Conservation (phyloP, 2,329 filamentous ascomycete genomes). For the Bimuria novae-zelandiae region DNA sequence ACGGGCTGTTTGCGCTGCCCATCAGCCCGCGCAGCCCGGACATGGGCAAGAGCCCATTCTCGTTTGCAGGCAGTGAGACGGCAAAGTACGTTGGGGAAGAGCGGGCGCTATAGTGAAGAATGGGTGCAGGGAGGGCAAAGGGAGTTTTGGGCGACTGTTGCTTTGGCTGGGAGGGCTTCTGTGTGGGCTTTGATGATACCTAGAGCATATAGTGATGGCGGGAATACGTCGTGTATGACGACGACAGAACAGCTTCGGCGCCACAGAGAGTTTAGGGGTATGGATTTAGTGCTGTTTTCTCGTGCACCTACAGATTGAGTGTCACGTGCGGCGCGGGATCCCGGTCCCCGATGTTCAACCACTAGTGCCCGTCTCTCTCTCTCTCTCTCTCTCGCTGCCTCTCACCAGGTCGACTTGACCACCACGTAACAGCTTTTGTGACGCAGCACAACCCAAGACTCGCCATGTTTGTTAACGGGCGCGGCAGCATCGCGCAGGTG, state of each 20-base stretch:
- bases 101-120: conserved; percentile 30
- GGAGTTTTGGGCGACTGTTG: conserved; percentile 18
- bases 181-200: conserved; percentile 28
- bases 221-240: conserved; percentile 4
- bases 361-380: neutral
- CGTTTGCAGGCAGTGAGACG: conserved; percentile 51
- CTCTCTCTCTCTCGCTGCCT: neutral
- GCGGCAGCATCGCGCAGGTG: conserved; percentile 37
- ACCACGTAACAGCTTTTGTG: too few relatives aligned
- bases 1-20: conserved; percentile 85
- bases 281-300: too few relatives aligned
- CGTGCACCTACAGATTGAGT: too few relatives aligned
- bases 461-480: conserved; percentile 35
- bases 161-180: conserved; percentile 8
- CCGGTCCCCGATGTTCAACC: too few relatives aligned
- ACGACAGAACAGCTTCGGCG: neutral
- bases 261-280: neutral
- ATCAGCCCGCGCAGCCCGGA: conserved; percentile 86
- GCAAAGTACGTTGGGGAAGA: conserved; percentile 38
- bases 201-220: conserved; percentile 24
- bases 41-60: conserved; percentile 82
- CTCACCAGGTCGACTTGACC: too few relatives aligned
- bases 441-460: too few relatives aligned
- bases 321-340: neutral
- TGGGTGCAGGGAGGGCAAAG: neutral